These are phyloP conservation scores for Phyllosticta ampelicida DNA, from an alignment of 2,329 filamentous ascomycete species.

Conservation along the genomic window DNA sequence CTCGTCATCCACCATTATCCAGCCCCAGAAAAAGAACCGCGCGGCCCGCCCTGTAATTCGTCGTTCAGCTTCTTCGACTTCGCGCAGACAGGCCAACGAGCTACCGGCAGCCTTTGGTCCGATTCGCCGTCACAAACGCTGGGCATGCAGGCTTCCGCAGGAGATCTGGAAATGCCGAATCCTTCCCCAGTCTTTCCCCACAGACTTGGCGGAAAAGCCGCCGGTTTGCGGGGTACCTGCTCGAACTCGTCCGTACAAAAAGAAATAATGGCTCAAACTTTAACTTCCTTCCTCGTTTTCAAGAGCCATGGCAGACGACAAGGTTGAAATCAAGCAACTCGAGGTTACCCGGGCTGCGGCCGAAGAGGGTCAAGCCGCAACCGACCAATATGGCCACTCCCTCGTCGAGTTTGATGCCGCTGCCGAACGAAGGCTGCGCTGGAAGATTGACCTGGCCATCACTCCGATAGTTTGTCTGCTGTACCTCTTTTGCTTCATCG, in stretches of 20 bases:
- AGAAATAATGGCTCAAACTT: background rate
- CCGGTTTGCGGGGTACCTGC: background rate
- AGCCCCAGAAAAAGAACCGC: too few species aligned
- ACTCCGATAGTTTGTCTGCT: conserved; percentile 55
- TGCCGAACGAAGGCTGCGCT: conserved; percentile 47
- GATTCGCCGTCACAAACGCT: background rate
- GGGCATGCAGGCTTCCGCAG: background rate
- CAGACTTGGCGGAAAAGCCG: background rate
- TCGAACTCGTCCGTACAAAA: background rate
- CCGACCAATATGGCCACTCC: conserved; percentile 37
- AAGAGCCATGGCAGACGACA: background rate
- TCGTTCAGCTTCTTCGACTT: background rate
- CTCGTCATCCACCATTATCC: too few species aligned
- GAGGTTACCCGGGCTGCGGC: conserved; percentile 9
- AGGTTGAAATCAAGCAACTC: conserved; percentile 6
- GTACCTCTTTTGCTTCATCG: conserved; percentile 65
- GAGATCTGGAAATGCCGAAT: background rate
- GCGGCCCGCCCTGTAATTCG: too few species aligned
- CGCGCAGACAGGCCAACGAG: background rate
- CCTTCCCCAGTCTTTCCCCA: background rate
- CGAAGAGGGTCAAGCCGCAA: conserved; percentile 11
- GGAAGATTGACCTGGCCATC: conserved; percentile 56
- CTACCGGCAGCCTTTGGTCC: background rate
- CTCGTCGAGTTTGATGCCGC: conserved; percentile 45
- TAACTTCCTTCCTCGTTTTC: background rate